Percentiles rank a stretch among this genome's conserved stretches.
phyloP scores from a whole-genome alignment of 108 stramenopile species.

The Fragilariopsis cylindrus region DNA sequence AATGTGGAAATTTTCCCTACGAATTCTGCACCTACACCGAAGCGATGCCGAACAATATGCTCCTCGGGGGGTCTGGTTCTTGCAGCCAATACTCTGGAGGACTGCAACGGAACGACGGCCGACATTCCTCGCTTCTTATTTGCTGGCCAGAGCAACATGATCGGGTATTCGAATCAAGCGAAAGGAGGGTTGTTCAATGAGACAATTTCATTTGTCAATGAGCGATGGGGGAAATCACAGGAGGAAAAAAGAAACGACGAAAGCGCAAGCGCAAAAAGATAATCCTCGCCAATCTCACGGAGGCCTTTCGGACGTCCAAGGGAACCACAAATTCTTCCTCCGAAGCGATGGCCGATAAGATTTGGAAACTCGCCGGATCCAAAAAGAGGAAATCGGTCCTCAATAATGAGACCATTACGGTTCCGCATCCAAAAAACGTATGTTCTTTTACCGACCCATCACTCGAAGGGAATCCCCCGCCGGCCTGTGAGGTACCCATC shows the following conservation, averaged over 20 bases:
- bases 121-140: conserved; percentile 8
- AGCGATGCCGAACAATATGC: too few relatives aligned
- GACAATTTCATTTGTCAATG: background rate
- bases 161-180: background rate
- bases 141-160: conserved; percentile 9
- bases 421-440: background rate
- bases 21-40: too few relatives aligned
- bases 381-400: background rate
- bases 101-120: background rate
- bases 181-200: background rate
- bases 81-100: background rate
- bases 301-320: background rate
- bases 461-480: background rate
- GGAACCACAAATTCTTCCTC: background rate
- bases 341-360: background rate
- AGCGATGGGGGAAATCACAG: background rate
- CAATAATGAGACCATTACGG: background rate
- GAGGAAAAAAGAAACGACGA: background rate
- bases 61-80: background rate
- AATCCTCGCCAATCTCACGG: background rate
- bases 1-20: too few relatives aligned
- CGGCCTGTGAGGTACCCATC: background rate
- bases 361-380: background rate
- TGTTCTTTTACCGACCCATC: conserved; percentile 4
- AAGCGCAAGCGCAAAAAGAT: background rate